Percentiles rank a stretch among this genome's conserved stretches.
Evolutionary conservation across 1,139 yeast genomes (phyloP).

Genomic region (Nakaseomyces bracarensis): DNA sequence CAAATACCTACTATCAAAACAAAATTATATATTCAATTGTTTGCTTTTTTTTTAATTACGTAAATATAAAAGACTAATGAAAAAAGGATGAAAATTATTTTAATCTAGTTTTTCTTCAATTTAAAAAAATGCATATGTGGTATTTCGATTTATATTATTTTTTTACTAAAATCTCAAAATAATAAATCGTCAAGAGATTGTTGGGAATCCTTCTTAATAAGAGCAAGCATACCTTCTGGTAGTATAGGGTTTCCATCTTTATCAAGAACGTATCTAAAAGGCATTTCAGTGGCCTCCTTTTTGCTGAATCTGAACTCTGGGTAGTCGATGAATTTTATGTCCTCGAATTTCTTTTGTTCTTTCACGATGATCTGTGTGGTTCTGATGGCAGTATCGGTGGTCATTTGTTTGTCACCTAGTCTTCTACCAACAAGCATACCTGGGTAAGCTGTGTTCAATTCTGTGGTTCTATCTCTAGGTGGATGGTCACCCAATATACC

Average conservation of each 20-base stretch:
- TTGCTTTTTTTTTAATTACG: not conserved
- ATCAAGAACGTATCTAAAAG: slow-evolving; percentile 73
- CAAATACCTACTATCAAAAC: not conserved
- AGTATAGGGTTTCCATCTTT: slow-evolving; percentile 59
- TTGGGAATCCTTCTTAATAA: slow-evolving; percentile 77
- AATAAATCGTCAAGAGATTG: slow-evolving; percentile 53
- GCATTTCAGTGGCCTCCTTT: slow-evolving; percentile 95
- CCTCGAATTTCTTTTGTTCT: slow-evolving; percentile 47
- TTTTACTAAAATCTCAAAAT: slow-evolving; percentile 9
- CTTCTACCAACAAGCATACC: slow-evolving; percentile 63
- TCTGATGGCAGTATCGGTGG: slow-evolving; percentile 94
- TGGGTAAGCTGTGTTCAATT: slow-evolving; percentile 68
- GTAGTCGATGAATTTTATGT: slow-evolving; percentile 77
- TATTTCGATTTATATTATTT: too few species aligned
- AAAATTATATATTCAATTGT: not conserved
- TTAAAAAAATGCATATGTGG: not conserved
- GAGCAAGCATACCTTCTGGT: slow-evolving; percentile 84
- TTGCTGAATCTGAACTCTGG: slow-evolving; percentile 87
- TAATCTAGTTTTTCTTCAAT: too few species aligned
- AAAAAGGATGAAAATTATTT: too few species aligned
- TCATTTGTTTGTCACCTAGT: slow-evolving; percentile 85
- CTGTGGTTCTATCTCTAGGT: slow-evolving; percentile 90
- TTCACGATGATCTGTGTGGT: slow-evolving; percentile 73
- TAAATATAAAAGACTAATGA: not conserved
- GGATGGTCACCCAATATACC: slow-evolving; percentile 97